Evolutionary conservation across 2,329 filamentous ascomycete species (phyloP).

Genomic region (Cladophialophora yegresii): DNA sequence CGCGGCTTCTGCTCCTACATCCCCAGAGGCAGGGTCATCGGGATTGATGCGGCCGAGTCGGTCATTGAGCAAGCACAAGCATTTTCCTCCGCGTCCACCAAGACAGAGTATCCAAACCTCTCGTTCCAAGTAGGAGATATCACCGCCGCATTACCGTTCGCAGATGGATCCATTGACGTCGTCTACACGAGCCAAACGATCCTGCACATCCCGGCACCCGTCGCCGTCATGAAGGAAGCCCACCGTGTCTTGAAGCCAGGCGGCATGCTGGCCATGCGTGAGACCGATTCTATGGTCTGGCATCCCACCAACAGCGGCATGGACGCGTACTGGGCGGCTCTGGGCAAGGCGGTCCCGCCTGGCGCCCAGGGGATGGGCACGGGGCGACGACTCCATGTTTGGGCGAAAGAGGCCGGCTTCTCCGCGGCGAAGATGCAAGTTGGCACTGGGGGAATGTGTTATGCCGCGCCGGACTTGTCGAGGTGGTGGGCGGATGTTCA

Average conservation of each 20-base stretch:
- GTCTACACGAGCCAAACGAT: slow-evolving; percentile 62
- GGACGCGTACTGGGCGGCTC: slow-evolving; percentile 32
- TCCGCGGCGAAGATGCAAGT: slow-evolving; percentile 28
- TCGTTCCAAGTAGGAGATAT: slow-evolving; percentile 45
- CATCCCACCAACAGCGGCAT: slow-evolving; percentile 35
- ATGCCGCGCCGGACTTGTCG: slow-evolving; percentile 18
- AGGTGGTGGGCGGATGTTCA: slow-evolving; percentile 27
- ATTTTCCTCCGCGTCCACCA: slow-evolving; percentile 35
- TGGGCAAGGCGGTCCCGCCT: slow-evolving; percentile 34
- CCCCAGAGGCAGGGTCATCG: slow-evolving; percentile 44
- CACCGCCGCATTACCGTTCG: slow-evolving; percentile 43
- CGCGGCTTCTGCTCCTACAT: slow-evolving; percentile 43
- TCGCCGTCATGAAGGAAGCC: slow-evolving; percentile 56
- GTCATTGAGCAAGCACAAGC: slow-evolving; percentile 42
- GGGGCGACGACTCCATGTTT: slow-evolving; percentile 34
- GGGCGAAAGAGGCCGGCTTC: slow-evolving; percentile 36
- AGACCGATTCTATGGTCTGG: slow-evolving; percentile 39
- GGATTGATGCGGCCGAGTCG: slow-evolving; percentile 39
- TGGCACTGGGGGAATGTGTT: slow-evolving; percentile 20
- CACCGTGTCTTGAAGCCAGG: slow-evolving; percentile 55
- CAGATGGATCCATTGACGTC: slow-evolving; percentile 57
- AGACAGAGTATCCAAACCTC: slow-evolving; percentile 40
- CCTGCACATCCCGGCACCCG: slow-evolving; percentile 55
- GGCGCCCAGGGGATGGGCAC: slow-evolving; percentile 37
- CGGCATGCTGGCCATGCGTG: slow-evolving; percentile 54